Evolutionary conservation across 768 basidiomycete genomes (phyloP), one percentile per base, ranked within the genome.

Genomic region (Mycena rosella): DNA sequence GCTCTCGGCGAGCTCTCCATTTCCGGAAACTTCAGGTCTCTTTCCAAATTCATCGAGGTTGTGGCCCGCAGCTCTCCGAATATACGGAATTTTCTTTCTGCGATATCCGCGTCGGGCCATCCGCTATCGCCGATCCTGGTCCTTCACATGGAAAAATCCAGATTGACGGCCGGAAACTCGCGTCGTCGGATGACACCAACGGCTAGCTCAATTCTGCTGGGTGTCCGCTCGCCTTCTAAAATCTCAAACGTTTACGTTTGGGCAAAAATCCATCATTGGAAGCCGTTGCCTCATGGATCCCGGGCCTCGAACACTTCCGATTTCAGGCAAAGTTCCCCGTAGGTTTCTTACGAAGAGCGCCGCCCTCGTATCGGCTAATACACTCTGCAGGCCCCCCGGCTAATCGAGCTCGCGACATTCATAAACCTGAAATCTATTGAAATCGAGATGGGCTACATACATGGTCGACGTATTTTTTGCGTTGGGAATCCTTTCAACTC

Each of bases 381-480:
- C 20, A 38, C 8, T 10, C 15, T 14, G 15, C 38, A 14, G 38
- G 38, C 9, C 42, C 42, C 42, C 10, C 42, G 13, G 6, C n/a
- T 44, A 3, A 44, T 65, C 29, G 51, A 53, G 20, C 49, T 65
- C 29, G 42, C 49, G 10, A 56, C 22, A 20, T 65, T 65, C 30
- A 36, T 40, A 2, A 34, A 34, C 5, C 32, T 65, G 20, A 51
- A 27, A 32, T 44, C 29, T 49, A 40, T 65, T 38, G 56, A 58
- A n/a, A 45, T 59, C 17, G 38, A 53, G 30, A 53, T 59, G 40
- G 57, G 59, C 15, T 58, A 52, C 22, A n/a, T 58, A 52, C 22
- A 26, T 20, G 24, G 38, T 14, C 49, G 64, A 65, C n/a, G 44
- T 65, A 2, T 20, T 49, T 1, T 32, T 32, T 5, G 57, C 57